Percentiles rank a stretch among this genome's conserved stretches.
These are phyloP conservation scores for Penicillium atrosanguineum DNA, from an alignment of 495 filamentous ascomycete species.

Conservation along the genomic window DNA sequence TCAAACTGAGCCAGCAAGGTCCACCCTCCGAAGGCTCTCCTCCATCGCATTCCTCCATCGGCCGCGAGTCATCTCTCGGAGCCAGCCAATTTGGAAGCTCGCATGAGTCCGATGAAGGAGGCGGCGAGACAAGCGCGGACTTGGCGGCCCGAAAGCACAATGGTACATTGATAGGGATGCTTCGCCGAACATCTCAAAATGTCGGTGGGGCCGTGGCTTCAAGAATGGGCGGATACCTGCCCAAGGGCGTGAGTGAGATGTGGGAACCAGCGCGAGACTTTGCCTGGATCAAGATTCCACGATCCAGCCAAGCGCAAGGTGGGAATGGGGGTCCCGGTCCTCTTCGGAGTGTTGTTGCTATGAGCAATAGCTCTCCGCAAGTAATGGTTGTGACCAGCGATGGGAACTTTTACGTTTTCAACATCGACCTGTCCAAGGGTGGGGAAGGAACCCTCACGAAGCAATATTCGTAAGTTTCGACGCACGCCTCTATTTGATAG, in stretches of 20 bases:
- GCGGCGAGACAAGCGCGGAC: conserved; percentile 30
- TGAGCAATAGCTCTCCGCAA: conserved; percentile 88
- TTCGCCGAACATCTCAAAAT: conserved; percentile 94
- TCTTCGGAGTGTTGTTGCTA: conserved; percentile 84
- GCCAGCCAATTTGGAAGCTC: conserved; percentile 36
- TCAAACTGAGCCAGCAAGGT: conserved; percentile 61
- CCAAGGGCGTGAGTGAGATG: conserved; percentile 90
- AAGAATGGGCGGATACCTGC: conserved; percentile 86
- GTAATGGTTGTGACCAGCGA: conserved; percentile 98
- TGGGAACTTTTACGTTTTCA: conserved; percentile 90
- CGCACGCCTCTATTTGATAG: background rate
- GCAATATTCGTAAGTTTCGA: conserved; percentile 72
- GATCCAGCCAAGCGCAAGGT: conserved; percentile 39
- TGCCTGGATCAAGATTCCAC: conserved; percentile 93
- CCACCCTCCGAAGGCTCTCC: conserved; percentile 31
- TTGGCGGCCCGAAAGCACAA: conserved; percentile 48
- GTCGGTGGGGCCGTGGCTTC: conserved; percentile 88
- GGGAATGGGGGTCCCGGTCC: conserved; percentile 42
- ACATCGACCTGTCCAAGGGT: conserved; percentile 89
- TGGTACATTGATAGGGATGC: conserved; percentile 78
- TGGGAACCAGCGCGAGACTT: conserved; percentile 96
- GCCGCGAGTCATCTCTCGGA: conserved; percentile 40
- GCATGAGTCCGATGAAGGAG: conserved; percentile 35
- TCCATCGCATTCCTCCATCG: conserved; percentile 29
- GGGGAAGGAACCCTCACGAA: conserved; percentile 91